Conservation (phyloP, 441 rosid genomes). For the Populus hybrid region DNA sequence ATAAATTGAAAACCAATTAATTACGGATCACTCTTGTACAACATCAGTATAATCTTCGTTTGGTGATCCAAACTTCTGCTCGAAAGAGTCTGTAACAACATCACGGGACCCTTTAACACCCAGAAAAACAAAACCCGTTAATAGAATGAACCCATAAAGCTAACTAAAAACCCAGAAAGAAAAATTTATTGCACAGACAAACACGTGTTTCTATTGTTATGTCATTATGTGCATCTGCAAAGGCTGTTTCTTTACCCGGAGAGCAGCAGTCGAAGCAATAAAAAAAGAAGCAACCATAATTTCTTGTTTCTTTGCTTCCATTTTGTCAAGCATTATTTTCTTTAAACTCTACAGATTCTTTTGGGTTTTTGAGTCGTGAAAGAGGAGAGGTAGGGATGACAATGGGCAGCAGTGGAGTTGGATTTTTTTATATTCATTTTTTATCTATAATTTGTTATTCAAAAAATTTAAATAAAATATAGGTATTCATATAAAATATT, state of each 20-base stretch:
- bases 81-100: slow-evolving; percentile 80
- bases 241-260: slow-evolving; percentile 44
- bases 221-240: neutral
- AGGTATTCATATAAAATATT: no score
- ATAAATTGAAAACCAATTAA: neutral
- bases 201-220: neutral
- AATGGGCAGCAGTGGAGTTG: no score
- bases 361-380: neutral
- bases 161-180: neutral
- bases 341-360: slow-evolving; percentile 19
- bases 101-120: slow-evolving; percentile 69
- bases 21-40: slow-evolving; percentile 22
- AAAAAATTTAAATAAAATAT: no score
- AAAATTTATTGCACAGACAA: neutral
- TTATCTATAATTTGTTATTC: no score
- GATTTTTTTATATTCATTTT: no score
- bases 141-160: neutral
- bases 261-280: slow-evolving; percentile 83
- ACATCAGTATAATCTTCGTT: slow-evolving; percentile 22
- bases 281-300: slow-evolving; percentile 80
- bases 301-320: slow-evolving; percentile 60
- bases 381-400: no score
- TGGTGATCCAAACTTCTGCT: slow-evolving; percentile 56
- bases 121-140: neutral
- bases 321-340: slow-evolving; percentile 25